phyloP scores from a whole-genome alignment of 768 basidiomycete genomes.

The Amanita brunnescens region DNA sequence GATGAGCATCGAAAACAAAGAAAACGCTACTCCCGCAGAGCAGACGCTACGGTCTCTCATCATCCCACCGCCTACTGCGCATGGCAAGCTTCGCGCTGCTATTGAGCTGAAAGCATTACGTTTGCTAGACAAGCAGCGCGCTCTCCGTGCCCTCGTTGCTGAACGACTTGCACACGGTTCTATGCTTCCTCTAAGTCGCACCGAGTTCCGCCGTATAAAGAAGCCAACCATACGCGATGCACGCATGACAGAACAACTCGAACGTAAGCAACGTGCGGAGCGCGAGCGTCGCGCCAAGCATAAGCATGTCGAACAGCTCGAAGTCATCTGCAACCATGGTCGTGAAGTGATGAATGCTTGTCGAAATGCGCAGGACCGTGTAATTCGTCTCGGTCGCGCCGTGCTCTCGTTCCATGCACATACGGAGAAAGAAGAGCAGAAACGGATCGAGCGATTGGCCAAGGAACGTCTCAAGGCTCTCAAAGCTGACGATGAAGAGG shows the following conservation, averaged over 20 bases:
- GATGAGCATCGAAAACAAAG: slow-evolving; percentile 36
- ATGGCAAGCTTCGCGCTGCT: slow-evolving; percentile 79
- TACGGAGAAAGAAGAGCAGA: slow-evolving; percentile 98
- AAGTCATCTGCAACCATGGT: slow-evolving; percentile 79
- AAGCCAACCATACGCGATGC: slow-evolving; percentile 87
- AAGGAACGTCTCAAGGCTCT: slow-evolving; percentile 98
- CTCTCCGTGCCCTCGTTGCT: slow-evolving; percentile 76
- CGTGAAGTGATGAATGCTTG: slow-evolving; percentile 63
- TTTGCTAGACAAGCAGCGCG: slow-evolving; percentile 86
- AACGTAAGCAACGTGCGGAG: slow-evolving; percentile 86
- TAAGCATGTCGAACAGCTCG: slow-evolving; percentile 92
- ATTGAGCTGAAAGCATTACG: slow-evolving; percentile 91
- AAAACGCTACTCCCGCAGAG: slow-evolving; percentile 21
- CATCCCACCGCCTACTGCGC: slow-evolving; percentile 54
- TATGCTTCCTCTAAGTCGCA: slow-evolving; percentile 83
- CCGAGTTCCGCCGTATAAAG: slow-evolving; percentile 80
- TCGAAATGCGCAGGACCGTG: slow-evolving; percentile 52
- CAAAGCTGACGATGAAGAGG: slow-evolving; percentile 97
- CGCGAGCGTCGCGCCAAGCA: slow-evolving; percentile 92
- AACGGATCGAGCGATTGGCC: slow-evolving; percentile 87
- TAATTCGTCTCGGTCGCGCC: slow-evolving; percentile 68
- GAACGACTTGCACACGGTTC: slow-evolving; percentile 84
- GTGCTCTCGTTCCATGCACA: slow-evolving; percentile 79
- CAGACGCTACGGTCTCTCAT: slow-evolving; percentile 26
- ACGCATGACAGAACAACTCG: slow-evolving; percentile 79